These are phyloP conservation scores for Podospora anserina DNA, from an alignment of 495 filamentous ascomycete genomes.

Conservation along the genomic window DNA sequence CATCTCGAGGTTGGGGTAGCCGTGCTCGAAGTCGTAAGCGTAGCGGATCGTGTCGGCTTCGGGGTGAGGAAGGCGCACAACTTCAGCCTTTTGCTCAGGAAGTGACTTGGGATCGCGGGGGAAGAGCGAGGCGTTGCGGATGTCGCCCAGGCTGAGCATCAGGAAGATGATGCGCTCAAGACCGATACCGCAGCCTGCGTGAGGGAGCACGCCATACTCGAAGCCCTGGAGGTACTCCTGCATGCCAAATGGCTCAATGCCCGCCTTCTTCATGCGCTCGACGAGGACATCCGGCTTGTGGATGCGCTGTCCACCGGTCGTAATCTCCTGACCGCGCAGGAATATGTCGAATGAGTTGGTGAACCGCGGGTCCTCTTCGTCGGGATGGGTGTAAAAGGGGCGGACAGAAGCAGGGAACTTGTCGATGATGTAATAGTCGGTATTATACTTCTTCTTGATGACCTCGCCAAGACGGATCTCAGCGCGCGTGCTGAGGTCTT, in stretches of 20 bases:
- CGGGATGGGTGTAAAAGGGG: slow-evolving; percentile 94
- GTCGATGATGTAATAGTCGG: slow-evolving; percentile 93
- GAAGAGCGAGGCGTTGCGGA: slow-evolving; percentile 80
- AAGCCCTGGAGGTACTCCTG: slow-evolving; percentile 88
- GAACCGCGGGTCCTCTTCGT: slow-evolving; percentile 63
- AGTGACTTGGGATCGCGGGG: slow-evolving; percentile 79
- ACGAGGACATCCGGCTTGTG: slow-evolving; percentile 73
- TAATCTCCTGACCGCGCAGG: slow-evolving; percentile 88
- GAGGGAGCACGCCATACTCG: slow-evolving; percentile 82
- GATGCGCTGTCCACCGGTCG: slow-evolving; percentile 88
- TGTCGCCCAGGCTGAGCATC: slow-evolving; percentile 78
- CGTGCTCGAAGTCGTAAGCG: slow-evolving; percentile 42
- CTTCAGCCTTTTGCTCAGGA: slow-evolving; percentile 49
- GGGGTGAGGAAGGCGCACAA: slow-evolving; percentile 64
- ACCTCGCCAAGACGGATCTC: slow-evolving; percentile 83
- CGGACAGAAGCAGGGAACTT: slow-evolving; percentile 82
- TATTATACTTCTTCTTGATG: slow-evolving; percentile 79
- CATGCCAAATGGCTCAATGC: slow-evolving; percentile 72
- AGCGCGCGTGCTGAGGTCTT: slow-evolving; percentile 79
- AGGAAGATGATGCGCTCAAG: slow-evolving; percentile 85
- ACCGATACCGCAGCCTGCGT: slow-evolving; percentile 87
- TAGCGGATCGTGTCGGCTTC: slow-evolving; percentile 70
- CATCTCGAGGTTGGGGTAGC: slow-evolving; percentile 47
- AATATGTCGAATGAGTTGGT: slow-evolving; percentile 98
- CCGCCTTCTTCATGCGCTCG: slow-evolving; percentile 69